A percentile compares a stretch with the other conserved stretches of the same genome.
These are phyloP conservation scores for Ustilago esculenta DNA, from an alignment of 1,284 basidiomycete species.

Conservation along the genomic window DNA sequence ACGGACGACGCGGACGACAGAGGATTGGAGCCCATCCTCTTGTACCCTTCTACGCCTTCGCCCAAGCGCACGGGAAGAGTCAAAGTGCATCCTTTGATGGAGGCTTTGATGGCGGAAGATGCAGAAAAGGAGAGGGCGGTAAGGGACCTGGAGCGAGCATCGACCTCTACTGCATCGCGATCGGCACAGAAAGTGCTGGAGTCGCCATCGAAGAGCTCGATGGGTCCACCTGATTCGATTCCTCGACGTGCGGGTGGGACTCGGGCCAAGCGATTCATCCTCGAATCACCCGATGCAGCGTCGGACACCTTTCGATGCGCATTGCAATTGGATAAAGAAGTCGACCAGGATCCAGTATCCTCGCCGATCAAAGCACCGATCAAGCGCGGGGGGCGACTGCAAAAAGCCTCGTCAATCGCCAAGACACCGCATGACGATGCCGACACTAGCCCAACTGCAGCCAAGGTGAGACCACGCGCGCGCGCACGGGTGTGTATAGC, in stretches of 20 bases:
- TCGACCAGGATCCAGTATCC: slow-evolving; percentile 13
- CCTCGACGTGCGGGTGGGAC: slow-evolving; percentile 25
- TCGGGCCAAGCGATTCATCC: slow-evolving; percentile 17
- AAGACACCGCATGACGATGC: neutral
- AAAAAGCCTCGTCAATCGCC: slow-evolving; percentile 14
- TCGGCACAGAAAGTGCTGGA: slow-evolving; percentile 4
- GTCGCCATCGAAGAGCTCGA: slow-evolving; percentile 27
- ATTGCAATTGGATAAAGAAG: neutral
- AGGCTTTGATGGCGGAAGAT: slow-evolving; percentile 8
- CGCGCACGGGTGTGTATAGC: slow-evolving; percentile 6
- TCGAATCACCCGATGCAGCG: slow-evolving; percentile 22
- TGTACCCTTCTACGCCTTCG: slow-evolving; percentile 7
- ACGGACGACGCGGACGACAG: neutral
- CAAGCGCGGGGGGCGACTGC: slow-evolving; percentile 21
- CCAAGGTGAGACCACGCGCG: slow-evolving; percentile 10
- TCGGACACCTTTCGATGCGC: neutral
- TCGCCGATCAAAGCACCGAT: slow-evolving; percentile 34
- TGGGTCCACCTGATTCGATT: slow-evolving; percentile 44
- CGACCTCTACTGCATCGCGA: neutral
- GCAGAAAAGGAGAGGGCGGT: neutral
- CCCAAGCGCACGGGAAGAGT: neutral
- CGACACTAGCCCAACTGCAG: slow-evolving; percentile 23
- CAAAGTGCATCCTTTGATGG: slow-evolving; percentile 16
- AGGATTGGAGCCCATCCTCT: neutral
- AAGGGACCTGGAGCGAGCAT: neutral